phyloP scores from a whole-genome alignment of 2,329 filamentous ascomycete genomes.

The Orbilia ellipsospora region DNA sequence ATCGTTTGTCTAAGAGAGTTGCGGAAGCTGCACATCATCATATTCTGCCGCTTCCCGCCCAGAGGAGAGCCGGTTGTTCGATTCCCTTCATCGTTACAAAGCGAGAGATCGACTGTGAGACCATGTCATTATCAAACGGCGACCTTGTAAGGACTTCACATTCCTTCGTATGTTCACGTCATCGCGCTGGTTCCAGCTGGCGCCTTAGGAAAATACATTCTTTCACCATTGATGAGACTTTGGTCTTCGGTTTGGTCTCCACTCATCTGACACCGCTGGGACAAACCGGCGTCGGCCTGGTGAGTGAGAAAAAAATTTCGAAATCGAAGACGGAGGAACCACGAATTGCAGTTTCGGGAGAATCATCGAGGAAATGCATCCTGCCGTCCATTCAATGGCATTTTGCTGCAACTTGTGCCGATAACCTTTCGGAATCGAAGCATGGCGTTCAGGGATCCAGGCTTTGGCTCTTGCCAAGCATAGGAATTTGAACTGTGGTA shows the following conservation, averaged over 20 bases:
- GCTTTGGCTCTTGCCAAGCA: conserved; percentile 33
- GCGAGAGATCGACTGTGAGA: conserved; percentile 48
- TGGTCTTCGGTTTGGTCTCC: not conserved
- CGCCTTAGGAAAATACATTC: too few species aligned
- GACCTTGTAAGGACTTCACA: not conserved
- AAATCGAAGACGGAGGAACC: not conserved
- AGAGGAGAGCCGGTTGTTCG: conserved; percentile 25
- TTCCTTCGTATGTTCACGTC: conserved; percentile 3
- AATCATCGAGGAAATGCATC: not conserved
- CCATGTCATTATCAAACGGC: conserved; percentile 35
- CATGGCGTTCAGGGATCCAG: conserved; percentile 43
- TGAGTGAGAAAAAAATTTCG: too few species aligned
- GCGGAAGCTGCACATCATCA: conserved; percentile 44
- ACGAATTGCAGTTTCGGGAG: conserved; percentile 11
- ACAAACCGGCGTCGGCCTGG: not conserved
- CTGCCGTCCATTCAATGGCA: conserved; percentile 3
- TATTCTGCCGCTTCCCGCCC: conserved; percentile 22
- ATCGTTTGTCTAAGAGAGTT: conserved; percentile 40
- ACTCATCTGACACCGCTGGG: not conserved
- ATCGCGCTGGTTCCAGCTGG: not conserved
- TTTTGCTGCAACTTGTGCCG: conserved; percentile 41
- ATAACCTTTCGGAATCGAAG: conserved; percentile 35
- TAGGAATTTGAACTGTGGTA: conserved; percentile 38
- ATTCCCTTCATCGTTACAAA: conserved; percentile 6
- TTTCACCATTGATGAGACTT: too few species aligned